Conservation (phyloP, 2,329 filamentous ascomycete species). For the Penicillium freii region DNA sequence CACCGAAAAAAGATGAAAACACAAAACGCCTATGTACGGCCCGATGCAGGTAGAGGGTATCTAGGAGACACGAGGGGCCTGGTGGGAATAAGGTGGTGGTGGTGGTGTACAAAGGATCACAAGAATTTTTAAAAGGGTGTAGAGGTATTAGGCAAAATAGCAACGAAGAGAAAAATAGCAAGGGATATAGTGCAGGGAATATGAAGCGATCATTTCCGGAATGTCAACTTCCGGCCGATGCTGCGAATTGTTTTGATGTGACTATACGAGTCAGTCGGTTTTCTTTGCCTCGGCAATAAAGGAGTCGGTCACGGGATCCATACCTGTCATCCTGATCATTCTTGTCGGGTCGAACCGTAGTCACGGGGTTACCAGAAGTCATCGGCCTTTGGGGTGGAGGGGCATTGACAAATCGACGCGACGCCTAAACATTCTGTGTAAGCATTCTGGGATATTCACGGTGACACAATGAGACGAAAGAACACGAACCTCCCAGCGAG, state of each 20-base stretch:
- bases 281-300: background rate
- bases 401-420: constrained; percentile 34
- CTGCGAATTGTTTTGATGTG: constrained; percentile 37
- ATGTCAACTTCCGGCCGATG: constrained; percentile 39
- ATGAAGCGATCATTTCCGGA: constrained; percentile 18
- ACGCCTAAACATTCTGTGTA: constrained; percentile 27
- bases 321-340: constrained; percentile 36
- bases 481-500: constrained; percentile 39
- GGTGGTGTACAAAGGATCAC: constrained; percentile 8
- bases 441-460: constrained; percentile 12
- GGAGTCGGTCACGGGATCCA: constrained; percentile 1
- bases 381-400: constrained; percentile 30
- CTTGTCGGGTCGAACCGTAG: constrained; percentile 25
- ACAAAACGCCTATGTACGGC: constrained; percentile 28
- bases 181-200: background rate
- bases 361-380: constrained; percentile 30
- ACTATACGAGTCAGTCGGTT: constrained; percentile 18
- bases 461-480: background rate
- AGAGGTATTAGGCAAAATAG: constrained; percentile 7
- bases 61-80: constrained; percentile 17
- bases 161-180: background rate
- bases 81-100: background rate
- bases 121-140: constrained; percentile 1
- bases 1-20: background rate
- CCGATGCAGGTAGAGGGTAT: constrained; percentile 25